These are phyloP conservation scores for Neonectria coccinea DNA, from an alignment of 2,329 filamentous ascomycete species.

Conservation along the genomic window DNA sequence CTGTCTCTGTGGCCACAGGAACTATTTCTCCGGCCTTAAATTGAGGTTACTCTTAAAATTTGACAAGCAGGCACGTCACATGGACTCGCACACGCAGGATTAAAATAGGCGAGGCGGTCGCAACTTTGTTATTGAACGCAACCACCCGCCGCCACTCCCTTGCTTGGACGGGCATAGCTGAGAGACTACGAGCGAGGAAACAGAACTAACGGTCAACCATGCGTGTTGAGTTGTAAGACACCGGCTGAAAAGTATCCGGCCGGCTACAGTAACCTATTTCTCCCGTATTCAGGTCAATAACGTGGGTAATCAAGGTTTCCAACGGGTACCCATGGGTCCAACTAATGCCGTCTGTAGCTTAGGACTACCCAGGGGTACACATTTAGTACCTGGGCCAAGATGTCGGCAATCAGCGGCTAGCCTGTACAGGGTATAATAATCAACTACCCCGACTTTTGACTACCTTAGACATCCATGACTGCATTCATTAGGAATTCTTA, in stretches of 20 bases:
- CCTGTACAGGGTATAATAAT: too few species aligned
- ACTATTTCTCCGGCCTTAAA: not conserved
- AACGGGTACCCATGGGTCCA: not conserved
- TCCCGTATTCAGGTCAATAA: not conserved
- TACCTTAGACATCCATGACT: too few species aligned
- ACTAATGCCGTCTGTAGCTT: too few species aligned
- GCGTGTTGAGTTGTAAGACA: not conserved
- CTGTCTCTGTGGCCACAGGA: not conserved
- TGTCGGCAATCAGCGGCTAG: too few species aligned
- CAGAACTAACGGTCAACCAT: not conserved
- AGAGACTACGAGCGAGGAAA: not conserved
- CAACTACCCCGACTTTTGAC: too few species aligned
- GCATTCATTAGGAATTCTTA: too few species aligned
- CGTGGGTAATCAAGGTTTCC: not conserved
- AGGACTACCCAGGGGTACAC: too few species aligned
- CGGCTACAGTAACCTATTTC: not conserved
- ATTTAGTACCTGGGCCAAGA: too few species aligned
- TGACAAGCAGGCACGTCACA: not conserved
- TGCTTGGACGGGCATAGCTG: not conserved
- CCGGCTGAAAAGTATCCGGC: not conserved
- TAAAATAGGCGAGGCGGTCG: not conserved
- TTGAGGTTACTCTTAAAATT: not conserved
- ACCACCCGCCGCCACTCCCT: not conserved
- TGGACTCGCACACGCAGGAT: not conserved
- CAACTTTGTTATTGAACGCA: not conserved